Percentiles rank a stretch among this genome's conserved stretches.
phyloP scores from a whole-genome alignment of 805 yeast species.

The Candida insectorum region DNA sequence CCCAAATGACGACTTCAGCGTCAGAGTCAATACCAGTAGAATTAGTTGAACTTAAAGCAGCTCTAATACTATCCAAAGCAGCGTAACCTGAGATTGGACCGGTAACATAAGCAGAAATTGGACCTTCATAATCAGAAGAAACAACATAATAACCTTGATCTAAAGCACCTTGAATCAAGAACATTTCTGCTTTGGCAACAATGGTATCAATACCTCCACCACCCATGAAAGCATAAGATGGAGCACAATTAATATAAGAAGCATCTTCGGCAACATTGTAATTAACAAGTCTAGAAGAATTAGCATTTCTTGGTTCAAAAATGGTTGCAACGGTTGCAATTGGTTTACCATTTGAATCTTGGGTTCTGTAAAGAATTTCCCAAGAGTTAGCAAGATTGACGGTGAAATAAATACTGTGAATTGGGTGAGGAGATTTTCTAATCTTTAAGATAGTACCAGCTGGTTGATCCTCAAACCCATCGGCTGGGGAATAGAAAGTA shows the following conservation, averaged over 20 bases:
- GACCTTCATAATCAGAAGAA: constrained; percentile 33
- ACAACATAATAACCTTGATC: constrained; percentile 29
- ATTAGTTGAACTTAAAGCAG: constrained; percentile 15
- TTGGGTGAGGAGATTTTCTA: constrained; percentile 16
- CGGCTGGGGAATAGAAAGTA: constrained; percentile 20
- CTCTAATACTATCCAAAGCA: constrained; percentile 26
- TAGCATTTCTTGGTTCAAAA: constrained; percentile 24
- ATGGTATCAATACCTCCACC: constrained; percentile 14
- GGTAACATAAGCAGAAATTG: constrained; percentile 24
- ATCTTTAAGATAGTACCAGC: constrained; percentile 21
- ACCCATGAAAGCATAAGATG: constrained; percentile 19
- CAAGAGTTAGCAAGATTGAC: constrained; percentile 18
- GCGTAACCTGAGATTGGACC: constrained; percentile 26
- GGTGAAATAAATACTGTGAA: constrained; percentile 16
- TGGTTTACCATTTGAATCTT: constrained; percentile 21
- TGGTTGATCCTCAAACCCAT: constrained; percentile 14
- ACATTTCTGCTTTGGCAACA: constrained; percentile 14
- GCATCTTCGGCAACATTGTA: constrained; percentile 28
- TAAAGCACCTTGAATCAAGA: constrained; percentile 15
- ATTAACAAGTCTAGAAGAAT: constrained; percentile 19
- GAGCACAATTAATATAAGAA: constrained; percentile 20
- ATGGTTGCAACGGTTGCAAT: constrained; percentile 21
- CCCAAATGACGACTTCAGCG: constrained; percentile 23
- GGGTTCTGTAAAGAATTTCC: constrained; percentile 18
- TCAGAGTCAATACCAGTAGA: constrained; percentile 13